Percentiles rank a stretch among this genome's conserved stretches.
Conservation (phyloP, 306 rosid genomes). For the Casuarina glauca region DNA sequence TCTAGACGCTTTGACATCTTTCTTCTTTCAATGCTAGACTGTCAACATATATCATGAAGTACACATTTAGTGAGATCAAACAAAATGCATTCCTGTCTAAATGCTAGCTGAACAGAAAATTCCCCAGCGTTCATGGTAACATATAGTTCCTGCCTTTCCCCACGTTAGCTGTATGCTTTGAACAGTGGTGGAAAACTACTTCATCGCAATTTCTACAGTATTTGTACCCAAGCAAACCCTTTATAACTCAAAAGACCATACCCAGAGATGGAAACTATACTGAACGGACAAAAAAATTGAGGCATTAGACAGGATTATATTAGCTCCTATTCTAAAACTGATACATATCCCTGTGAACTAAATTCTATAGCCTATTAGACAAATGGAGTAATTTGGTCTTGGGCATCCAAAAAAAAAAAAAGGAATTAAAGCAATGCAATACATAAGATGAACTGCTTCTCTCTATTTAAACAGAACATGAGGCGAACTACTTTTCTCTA, state of each 20-base stretch:
- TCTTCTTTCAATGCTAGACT: conserved; percentile 92
- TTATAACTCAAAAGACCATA: background rate
- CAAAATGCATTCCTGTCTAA: conserved; percentile 13
- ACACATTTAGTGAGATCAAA: conserved; percentile 14
- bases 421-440: background rate
- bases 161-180: background rate
- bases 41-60: conserved; percentile 29
- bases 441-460: background rate
- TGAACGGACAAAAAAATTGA: background rate
- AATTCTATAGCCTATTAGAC: too few species aligned
- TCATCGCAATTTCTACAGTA: background rate
- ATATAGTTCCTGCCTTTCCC: conserved; percentile 7
- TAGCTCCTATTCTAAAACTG: background rate
- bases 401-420: background rate
- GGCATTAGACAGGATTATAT: background rate
- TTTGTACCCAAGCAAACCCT: background rate
- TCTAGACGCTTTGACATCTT: conserved; percentile 83
- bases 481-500: background rate
- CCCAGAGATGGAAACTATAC: background rate
- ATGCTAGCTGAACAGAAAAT: background rate
- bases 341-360: too few species aligned
- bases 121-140: conserved; percentile 8
- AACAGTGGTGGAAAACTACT: background rate
- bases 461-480: background rate
- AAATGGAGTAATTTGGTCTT: background rate